Evolutionary conservation across 139 green algal genomes (phyloP), one percentile per base, ranked within the genome.

Genomic region (Coelastrella sp.): DNA sequence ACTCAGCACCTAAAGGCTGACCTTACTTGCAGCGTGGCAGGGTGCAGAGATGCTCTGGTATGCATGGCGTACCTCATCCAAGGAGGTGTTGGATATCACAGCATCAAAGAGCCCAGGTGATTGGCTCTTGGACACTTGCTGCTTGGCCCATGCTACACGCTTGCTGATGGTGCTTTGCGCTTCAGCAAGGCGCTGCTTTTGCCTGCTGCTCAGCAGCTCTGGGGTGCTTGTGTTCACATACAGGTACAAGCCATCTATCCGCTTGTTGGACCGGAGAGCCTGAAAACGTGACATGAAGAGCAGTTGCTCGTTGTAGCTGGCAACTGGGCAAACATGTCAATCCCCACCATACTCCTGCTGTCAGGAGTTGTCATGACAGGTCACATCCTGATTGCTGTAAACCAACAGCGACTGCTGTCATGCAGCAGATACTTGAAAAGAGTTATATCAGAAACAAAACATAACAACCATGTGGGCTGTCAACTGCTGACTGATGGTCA

Each of bases 171-270:
- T 97, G 59, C 57, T 90, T 54, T 92, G 90, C 11, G 91, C 93
- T 84, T 97, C 95, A 60, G 91, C 94, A 8, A 95, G 84, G 74
- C 95, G 90, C 16, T 90, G 89, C 13, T 94, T 87, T 71, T 93
- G 91, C 10, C 93, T 90, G 16, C 78, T 6, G 86, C 95, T 94
- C 84, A 97, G 91, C 85, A 94, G 93, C 23, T 94, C 94, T 74
- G 95, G 68, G 16, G 60, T 93, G 7, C 94, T 92, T 20, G 95
- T 94, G 23, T 66, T 74, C 2, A 97, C 65, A 73, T 95, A 96
- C 2, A 97, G 78, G 88, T 96, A 97, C 65, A 96, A 89, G 58
- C 92, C 96, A 80, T 97, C 94, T 65, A 97, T 95, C 13, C 92
- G 87, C 65, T 96, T 92, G 91, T 96, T 95, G 16, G 89, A 76